Percentiles rank a stretch among this genome's conserved stretches.
These are phyloP conservation scores for Zopfia rhizophila DNA, from an alignment of 2,329 filamentous ascomycete species.

Conservation along the genomic window DNA sequence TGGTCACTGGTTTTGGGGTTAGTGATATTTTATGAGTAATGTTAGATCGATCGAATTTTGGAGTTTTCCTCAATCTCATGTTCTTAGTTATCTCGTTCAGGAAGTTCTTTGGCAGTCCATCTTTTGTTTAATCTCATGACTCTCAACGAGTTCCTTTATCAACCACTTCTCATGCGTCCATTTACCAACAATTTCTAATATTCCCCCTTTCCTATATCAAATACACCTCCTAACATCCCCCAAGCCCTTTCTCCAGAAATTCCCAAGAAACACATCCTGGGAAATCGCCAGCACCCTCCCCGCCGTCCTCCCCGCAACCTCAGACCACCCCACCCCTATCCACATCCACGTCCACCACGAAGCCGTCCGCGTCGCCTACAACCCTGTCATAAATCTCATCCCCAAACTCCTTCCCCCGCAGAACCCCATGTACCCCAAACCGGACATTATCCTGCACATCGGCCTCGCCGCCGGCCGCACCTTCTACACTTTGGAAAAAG, in stretches of 20 bases:
- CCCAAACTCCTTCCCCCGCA: slow-evolving; percentile 40
- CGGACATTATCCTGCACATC: slow-evolving; percentile 51
- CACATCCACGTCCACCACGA: slow-evolving; percentile 46
- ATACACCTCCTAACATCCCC: background rate
- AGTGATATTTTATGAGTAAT: slow-evolving; percentile 18
- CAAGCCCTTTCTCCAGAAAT: slow-evolving; percentile 47
- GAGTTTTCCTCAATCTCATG: no score
- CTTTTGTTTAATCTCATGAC: background rate
- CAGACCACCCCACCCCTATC: slow-evolving; percentile 40
- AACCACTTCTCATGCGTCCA: background rate
- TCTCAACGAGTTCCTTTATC: background rate
- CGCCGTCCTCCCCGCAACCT: slow-evolving; percentile 40
- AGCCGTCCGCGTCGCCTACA: slow-evolving; percentile 49
- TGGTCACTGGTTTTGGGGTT: slow-evolving; percentile 51
- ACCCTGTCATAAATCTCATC: slow-evolving; percentile 35
- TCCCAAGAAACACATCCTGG: slow-evolving; percentile 50
- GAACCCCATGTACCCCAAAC: slow-evolving; percentile 27
- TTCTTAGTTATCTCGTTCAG: background rate
- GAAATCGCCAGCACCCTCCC: slow-evolving; percentile 50
- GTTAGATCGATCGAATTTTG: no score
- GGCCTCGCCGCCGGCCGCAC: slow-evolving; percentile 48
- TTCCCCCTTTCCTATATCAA: background rate
- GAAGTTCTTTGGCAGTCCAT: background rate
- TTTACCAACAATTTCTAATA: background rate
- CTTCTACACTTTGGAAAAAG: slow-evolving; percentile 49